phyloP scores from a whole-genome alignment of 2,329 filamentous ascomycete species.

The Colletotrichum magnum region DNA sequence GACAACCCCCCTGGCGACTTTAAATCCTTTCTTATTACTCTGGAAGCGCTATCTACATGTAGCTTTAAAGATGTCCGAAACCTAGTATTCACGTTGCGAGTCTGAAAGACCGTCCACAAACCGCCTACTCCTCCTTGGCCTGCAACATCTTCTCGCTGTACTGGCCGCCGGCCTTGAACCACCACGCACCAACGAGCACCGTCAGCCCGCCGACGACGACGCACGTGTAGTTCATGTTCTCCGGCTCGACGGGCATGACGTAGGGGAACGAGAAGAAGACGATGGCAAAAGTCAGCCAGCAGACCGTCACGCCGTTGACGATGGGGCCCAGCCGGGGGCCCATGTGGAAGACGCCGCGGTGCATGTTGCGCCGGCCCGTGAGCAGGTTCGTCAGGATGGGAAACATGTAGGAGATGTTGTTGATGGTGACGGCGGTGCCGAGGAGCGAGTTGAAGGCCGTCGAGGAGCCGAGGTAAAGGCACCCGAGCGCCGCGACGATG shows the following conservation, averaged over 20 bases:
- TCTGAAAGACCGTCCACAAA: not conserved
- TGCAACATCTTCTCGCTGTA: slow-evolving; percentile 56
- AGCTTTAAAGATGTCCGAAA: not conserved
- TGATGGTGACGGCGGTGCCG: slow-evolving; percentile 56
- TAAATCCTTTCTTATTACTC: too few relatives aligned
- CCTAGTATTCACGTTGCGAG: not conserved
- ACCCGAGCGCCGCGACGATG: slow-evolving; percentile 55
- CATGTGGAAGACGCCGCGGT: slow-evolving; percentile 56
- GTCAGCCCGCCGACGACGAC: slow-evolving; percentile 57
- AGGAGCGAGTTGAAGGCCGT: slow-evolving; percentile 61
- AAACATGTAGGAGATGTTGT: slow-evolving; percentile 61
- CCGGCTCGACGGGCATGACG: slow-evolving; percentile 52
- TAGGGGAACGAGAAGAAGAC: slow-evolving; percentile 62
- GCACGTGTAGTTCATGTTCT: slow-evolving; percentile 65
- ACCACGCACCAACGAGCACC: slow-evolving; percentile 57
- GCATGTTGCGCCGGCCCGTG: slow-evolving; percentile 55
- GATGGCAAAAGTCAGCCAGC: slow-evolving; percentile 57
- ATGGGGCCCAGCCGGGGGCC: slow-evolving; percentile 49
- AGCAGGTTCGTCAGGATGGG: slow-evolving; percentile 61
- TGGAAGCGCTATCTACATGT: too few relatives aligned
- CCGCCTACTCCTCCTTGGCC: slow-evolving; percentile 47
- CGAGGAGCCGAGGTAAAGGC: slow-evolving; percentile 58
- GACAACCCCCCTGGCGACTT: too few relatives aligned
- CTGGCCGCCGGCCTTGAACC: slow-evolving; percentile 56
- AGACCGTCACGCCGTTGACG: slow-evolving; percentile 53